Evolutionary conservation across 2,329 filamentous ascomycete species (phyloP).

Genomic region (Raffaelea albimanens): DNA sequence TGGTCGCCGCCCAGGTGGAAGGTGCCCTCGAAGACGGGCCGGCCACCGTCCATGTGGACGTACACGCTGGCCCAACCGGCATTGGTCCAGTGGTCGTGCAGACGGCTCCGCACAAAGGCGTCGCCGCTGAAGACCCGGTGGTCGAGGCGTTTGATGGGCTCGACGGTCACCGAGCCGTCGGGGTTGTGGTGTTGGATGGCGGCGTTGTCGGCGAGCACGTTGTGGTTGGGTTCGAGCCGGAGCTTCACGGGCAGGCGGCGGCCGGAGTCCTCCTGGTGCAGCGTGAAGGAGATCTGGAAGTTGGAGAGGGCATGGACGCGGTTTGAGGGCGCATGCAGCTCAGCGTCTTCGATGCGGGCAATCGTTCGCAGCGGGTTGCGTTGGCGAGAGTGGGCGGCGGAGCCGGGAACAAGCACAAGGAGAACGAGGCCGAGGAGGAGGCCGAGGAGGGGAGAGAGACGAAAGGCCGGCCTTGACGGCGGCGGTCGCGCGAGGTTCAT

Average conservation of each 20-base stretch:
- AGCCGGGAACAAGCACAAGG: slow-evolving; percentile 6
- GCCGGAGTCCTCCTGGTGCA: slow-evolving; percentile 47
- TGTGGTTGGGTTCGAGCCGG: slow-evolving; percentile 79
- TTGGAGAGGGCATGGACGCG: slow-evolving; percentile 69
- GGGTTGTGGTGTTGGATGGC: slow-evolving; percentile 60
- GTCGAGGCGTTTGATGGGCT: slow-evolving; percentile 60
- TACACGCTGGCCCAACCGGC: slow-evolving; percentile 82
- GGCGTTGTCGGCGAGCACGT: slow-evolving; percentile 71
- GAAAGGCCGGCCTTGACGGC: too few species aligned
- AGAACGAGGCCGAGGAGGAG: slow-evolving; percentile 2
- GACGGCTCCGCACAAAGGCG: slow-evolving; percentile 56
- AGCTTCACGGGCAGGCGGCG: slow-evolving; percentile 65
- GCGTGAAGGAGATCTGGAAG: slow-evolving; percentile 76
- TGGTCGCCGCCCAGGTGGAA: slow-evolving; percentile 75
- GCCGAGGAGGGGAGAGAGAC: not conserved
- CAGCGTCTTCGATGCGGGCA: slow-evolving; percentile 61
- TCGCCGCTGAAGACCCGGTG: slow-evolving; percentile 81
- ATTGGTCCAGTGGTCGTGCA: slow-evolving; percentile 54
- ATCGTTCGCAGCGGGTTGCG: slow-evolving; percentile 71
- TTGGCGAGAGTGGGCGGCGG: slow-evolving; percentile 57
- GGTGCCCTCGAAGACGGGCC: slow-evolving; percentile 81
- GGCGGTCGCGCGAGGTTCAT: not conserved
- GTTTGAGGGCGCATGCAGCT: slow-evolving; percentile 69
- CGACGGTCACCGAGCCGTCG: slow-evolving; percentile 61
- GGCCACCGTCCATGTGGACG: slow-evolving; percentile 63